Evolutionary conservation across 495 filamentous ascomycete species (phyloP), one percentile per base, ranked within the genome.

Genomic region (Penicillium antarcticum): DNA sequence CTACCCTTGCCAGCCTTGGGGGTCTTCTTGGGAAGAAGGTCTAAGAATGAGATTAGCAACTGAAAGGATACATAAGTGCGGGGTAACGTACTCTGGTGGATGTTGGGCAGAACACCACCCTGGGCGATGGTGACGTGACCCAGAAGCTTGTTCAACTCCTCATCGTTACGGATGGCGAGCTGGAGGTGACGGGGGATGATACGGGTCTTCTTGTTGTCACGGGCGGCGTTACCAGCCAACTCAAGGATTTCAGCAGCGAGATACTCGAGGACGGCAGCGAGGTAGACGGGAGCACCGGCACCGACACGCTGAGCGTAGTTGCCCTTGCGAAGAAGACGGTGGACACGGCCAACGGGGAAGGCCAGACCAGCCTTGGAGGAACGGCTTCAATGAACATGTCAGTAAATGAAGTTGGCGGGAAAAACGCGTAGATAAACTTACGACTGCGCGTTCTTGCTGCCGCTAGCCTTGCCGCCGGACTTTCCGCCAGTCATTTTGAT

Each of bases 141-240:
- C 47, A 98, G 81, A 42, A 98, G 91, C 84, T 98, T 98, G 87
- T 98, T 97, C 90, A 98, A 74, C 75, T 98, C 94, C 84, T 98
- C 92, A 75, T 98, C 94, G 75, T 97, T 97, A 61, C 94, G 88
- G 80, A 98, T 98, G 74, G 94, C 94, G 65, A 98, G 92, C 80
- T 98, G 94, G 42, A 98, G 87, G 77, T 98, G 94, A 72, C 94
- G 92, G 57, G 94, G 94, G 60, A 97, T 98, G 81, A 98, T 98
- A 88, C 94, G 91, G 55, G 92, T 98, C 86, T 97, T 97, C 90
- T 98, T 98, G 87, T 97, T 97, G 77, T 98, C 94, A 70, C 94
- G 92, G 51, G 94, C 94, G 58, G 94, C 94, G 71, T 98, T 98
- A 65, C 94, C 94, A 71, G 94, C 94, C 77, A 98, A 80, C 78